Conservation (phyloP, 2,329 filamentous ascomycete genomes). For the Pezizomycotina sp. region DNA sequence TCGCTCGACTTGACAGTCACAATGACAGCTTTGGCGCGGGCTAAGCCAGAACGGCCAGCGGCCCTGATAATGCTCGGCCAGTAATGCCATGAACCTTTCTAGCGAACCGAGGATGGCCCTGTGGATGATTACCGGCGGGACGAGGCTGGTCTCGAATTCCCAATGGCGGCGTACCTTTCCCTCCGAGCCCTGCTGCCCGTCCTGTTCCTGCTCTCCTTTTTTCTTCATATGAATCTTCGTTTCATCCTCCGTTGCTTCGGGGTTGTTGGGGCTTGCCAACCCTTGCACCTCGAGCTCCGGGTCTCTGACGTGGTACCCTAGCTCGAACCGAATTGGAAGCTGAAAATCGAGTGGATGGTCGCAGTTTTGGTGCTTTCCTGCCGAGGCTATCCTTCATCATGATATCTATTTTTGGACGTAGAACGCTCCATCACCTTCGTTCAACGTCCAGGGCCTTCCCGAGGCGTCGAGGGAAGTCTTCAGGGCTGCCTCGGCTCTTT, state of each 20-base stretch:
- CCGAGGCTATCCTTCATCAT: slow-evolving; percentile 60
- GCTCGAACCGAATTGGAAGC: slow-evolving; percentile 61
- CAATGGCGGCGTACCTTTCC: too few species aligned
- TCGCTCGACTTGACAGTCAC: slow-evolving; percentile 51
- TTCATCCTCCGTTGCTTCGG: slow-evolving; percentile 16
- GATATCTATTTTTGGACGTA: slow-evolving; percentile 84
- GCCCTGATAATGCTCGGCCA: slow-evolving; percentile 69
- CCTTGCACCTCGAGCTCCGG: slow-evolving; percentile 43
- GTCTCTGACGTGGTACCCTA: slow-evolving; percentile 62
- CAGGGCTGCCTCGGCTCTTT: slow-evolving; percentile 48
- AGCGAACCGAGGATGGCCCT: slow-evolving; percentile 70
- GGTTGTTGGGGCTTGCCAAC: slow-evolving; percentile 33
- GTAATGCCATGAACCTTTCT: slow-evolving; percentile 66
- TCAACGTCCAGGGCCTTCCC: slow-evolving; percentile 54
- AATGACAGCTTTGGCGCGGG: slow-evolving; percentile 53
- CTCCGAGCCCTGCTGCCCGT: too few species aligned
- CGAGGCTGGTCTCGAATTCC: slow-evolving; percentile 41
- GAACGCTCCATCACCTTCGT: slow-evolving; percentile 71
- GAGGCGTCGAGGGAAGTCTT: slow-evolving; percentile 45
- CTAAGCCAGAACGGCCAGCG: slow-evolving; percentile 81
- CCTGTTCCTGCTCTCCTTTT: slow-evolving; percentile 33
- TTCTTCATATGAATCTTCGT: slow-evolving; percentile 29
- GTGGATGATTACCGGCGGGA: slow-evolving; percentile 65
- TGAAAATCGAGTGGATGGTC: slow-evolving; percentile 86
- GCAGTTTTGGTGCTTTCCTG: slow-evolving; percentile 75